These are phyloP conservation scores for Epicoccum nigrum DNA, from an alignment of 2,329 filamentous ascomycete species.

Conservation along the genomic window DNA sequence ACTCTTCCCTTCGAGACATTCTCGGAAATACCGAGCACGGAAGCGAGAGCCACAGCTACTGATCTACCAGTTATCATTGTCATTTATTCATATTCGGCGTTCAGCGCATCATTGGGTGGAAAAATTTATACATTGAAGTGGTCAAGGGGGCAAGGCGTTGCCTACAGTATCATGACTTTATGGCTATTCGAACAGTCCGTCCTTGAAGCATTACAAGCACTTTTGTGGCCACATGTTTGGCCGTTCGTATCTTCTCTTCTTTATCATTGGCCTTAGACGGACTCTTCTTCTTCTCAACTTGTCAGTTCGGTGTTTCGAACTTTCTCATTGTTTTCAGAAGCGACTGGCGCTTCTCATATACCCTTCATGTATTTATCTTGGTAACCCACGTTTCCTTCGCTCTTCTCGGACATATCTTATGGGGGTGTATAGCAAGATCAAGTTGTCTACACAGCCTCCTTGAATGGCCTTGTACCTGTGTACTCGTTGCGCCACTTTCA, in stretches of 20 bases:
- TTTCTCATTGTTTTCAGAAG: slow-evolving; percentile 14
- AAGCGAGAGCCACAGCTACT: slow-evolving; percentile 37
- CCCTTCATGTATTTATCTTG: slow-evolving; percentile 46
- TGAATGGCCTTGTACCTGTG: background rate
- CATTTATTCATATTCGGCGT: slow-evolving; percentile 6
- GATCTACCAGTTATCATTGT: slow-evolving; percentile 1
- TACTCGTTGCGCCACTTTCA: background rate
- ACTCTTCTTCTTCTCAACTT: slow-evolving; percentile 4
- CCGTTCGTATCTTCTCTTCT: slow-evolving; percentile 3
- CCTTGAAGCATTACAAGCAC: background rate
- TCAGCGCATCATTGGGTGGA: slow-evolving; percentile 8
- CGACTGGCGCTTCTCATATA: slow-evolving; percentile 37
- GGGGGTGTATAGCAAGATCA: background rate
- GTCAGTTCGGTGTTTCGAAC: slow-evolving; percentile 11
- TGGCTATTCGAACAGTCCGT: slow-evolving; percentile 3
- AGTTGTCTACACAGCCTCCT: background rate
- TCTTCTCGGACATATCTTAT: background rate
- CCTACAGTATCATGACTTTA: slow-evolving; percentile 11
- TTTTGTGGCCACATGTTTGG: background rate
- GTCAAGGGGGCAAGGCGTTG: slow-evolving; percentile 6
- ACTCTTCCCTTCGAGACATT: slow-evolving; percentile 46
- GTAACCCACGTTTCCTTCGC: background rate
- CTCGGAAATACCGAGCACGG: slow-evolving; percentile 40
- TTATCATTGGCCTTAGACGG: background rate
- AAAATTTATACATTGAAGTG: slow-evolving; percentile 11